These are phyloP conservation scores for Zygotorulaspora mrakii DNA, from an alignment of 1,139 yeast genomes.

Conservation along the genomic window DNA sequence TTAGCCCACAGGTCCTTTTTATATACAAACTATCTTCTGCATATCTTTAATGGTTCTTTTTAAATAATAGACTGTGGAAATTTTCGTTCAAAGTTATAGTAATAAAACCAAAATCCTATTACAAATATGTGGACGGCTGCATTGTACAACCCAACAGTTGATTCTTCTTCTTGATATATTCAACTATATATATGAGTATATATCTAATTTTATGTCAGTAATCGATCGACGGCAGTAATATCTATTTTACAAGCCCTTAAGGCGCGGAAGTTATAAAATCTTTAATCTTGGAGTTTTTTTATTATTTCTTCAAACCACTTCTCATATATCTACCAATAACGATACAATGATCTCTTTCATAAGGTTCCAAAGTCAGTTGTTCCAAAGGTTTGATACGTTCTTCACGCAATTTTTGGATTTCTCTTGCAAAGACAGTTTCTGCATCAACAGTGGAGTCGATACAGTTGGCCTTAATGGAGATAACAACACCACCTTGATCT, in stretches of 20 bases:
- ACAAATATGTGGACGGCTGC: not conserved
- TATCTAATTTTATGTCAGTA: conserved; percentile 1
- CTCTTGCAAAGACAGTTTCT: conserved; percentile 98
- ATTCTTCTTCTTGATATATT: conserved; percentile 2
- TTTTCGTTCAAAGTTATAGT: too few relatives aligned
- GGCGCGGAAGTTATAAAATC: conserved; percentile 10
- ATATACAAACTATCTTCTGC: not conserved
- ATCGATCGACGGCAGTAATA: conserved; percentile 10
- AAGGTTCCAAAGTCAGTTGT: conserved; percentile 97
- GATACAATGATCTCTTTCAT: conserved; percentile 99
- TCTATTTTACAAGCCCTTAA: conserved; percentile 17
- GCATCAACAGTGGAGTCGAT: conserved; percentile 99
- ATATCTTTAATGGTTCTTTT: too few relatives aligned
- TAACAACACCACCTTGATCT: conserved; percentile 97
- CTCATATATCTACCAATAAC: conserved; percentile 96
- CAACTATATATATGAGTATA: conserved; percentile 8
- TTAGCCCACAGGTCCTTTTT: not conserved
- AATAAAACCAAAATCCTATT: too few relatives aligned
- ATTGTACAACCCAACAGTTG: not conserved
- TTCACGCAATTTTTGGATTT: conserved; percentile 97
- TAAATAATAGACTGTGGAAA: too few relatives aligned
- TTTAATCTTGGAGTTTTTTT: conserved; percentile 1
- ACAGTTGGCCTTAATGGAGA: conserved; percentile 99
- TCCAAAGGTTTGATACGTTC: conserved; percentile 98
- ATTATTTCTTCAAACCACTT: conserved; percentile 53